Evolutionary conservation across 140 eudicot species (phyloP), one percentile per base, ranked within the genome.

Genomic region (Stevia rebaudiana): DNA sequence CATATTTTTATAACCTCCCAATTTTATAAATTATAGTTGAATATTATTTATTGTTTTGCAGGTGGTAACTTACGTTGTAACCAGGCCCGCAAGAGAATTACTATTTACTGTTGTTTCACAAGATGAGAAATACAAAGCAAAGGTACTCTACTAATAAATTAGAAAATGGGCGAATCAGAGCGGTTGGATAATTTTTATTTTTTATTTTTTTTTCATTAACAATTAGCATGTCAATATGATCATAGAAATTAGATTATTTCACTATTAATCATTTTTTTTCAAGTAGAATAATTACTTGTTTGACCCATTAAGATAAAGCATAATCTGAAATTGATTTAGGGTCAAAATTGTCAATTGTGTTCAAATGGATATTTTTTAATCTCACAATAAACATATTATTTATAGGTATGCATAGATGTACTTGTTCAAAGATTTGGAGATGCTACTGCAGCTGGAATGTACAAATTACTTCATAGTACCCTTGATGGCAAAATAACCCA

Each of bases 111-210:
- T 91, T 17, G 96, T 91, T 54, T 82, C 98, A 30, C 91, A 91
- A 72, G 98, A 91, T 37, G 98, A 91, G 86, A 91, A 91, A 76
- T 91, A 91, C 80, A 91, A 91, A 82, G 98, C 98, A n/a, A 91
- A 91, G 98, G 98, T 91, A 41, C 54, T n/a, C 33, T 33, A 2
- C 31, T 5, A 42, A 63, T 39, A 48, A 33, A 28, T 50, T 11
- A 10, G 19, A 48, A 17, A 6, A 48, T 48, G 55, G 55, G 51
- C 2, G 21, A 44, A 44, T 5, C 22, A 44, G 51, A 15, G 22
- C 21, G 21, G 6, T 48, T 48, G 55, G 55, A 12, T 6, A 8
- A 41, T 41, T 18, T 17, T 48, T 48, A 7, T 48, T 18, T 1
- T 48, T 8, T 6, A n/a, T 41, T 41, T 41, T 28, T 41, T 28